Conservation (phyloP, 23 red algal species). For the Gracilaria vermiculophylla region DNA sequence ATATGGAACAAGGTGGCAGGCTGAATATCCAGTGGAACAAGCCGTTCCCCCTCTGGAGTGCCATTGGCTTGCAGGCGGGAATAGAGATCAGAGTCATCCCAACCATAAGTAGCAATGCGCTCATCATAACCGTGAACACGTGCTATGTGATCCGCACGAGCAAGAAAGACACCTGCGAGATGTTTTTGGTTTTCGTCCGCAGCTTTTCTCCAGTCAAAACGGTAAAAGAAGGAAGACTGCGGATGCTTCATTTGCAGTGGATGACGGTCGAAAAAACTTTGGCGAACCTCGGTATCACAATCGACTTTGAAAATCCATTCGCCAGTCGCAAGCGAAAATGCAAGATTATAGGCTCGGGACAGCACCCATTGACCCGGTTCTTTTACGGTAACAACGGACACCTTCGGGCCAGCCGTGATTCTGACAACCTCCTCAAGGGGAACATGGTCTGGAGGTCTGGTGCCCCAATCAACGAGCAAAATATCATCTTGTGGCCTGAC, state of each 20-base stretch:
- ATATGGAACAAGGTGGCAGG: conserved; percentile 32
- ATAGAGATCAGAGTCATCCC: conserved; percentile 72
- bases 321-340: conserved; percentile 38
- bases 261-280: conserved; percentile 34
- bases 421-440: conserved; percentile 51
- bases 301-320: conserved; percentile 78
- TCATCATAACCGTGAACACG: conserved; percentile 70
- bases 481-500: conserved; percentile 43
- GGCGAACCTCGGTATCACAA: conserved; percentile 67
- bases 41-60: not conserved
- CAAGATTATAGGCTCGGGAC: conserved; percentile 63
- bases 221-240: conserved; percentile 43
- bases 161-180: conserved; percentile 56
- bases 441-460: conserved; percentile 53
- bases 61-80: conserved; percentile 30
- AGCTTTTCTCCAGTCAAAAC: conserved; percentile 41
- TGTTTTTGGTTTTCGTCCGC: conserved; percentile 30
- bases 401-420: conserved; percentile 1
- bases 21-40: conserved; percentile 35
- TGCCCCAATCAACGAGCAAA: conserved; percentile 73
- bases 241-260: not conserved
- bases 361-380: conserved; percentile 51
- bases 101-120: conserved; percentile 63
- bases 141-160: conserved; percentile 33
- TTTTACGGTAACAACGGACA: conserved; percentile 40